Conservation (phyloP, 148 eudicot genomes). For the Spergularia marina region DNA sequence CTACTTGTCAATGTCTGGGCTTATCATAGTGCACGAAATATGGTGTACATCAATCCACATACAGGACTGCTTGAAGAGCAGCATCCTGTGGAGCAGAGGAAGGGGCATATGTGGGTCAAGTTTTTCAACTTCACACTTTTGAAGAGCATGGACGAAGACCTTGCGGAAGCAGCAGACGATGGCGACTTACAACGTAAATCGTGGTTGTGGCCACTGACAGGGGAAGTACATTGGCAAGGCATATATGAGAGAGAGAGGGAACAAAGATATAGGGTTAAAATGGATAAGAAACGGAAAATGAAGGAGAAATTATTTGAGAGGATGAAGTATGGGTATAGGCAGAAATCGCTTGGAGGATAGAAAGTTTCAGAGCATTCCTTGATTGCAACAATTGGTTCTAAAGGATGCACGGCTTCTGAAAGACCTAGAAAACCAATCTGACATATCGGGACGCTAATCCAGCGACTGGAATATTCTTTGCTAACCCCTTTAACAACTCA, state of each 20-base stretch:
- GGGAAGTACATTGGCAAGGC: constrained; percentile 96
- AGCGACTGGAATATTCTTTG: constrained; percentile 14
- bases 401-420: neutral
- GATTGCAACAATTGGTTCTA: neutral
- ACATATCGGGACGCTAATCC: neutral
- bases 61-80: constrained; percentile 77
- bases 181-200: constrained; percentile 50
- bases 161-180: constrained; percentile 94
- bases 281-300: constrained; percentile 93
- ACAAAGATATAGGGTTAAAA: constrained; percentile 75
- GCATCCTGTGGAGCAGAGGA: constrained; percentile 70
- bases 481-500: constrained; percentile 17
- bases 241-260: constrained; percentile 90
- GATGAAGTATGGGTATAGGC: constrained; percentile 71
- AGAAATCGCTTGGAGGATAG: constrained; percentile 73
- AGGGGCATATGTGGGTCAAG: constrained; percentile 78
- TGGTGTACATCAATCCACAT: constrained; percentile 78
- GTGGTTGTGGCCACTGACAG: constrained; percentile 97
- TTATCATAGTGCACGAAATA: constrained; percentile 89
- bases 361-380: constrained; percentile 6
- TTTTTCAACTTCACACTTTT: constrained; percentile 67
- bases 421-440: neutral
- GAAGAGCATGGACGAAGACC: constrained; percentile 96
- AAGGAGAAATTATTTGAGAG: constrained; percentile 77
- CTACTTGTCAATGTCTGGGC: constrained; percentile 96